Percentiles rank a stretch among this genome's conserved stretches.
phyloP scores from a whole-genome alignment of 805 yeast genomes.

The Suhomyces sp. region DNA sequence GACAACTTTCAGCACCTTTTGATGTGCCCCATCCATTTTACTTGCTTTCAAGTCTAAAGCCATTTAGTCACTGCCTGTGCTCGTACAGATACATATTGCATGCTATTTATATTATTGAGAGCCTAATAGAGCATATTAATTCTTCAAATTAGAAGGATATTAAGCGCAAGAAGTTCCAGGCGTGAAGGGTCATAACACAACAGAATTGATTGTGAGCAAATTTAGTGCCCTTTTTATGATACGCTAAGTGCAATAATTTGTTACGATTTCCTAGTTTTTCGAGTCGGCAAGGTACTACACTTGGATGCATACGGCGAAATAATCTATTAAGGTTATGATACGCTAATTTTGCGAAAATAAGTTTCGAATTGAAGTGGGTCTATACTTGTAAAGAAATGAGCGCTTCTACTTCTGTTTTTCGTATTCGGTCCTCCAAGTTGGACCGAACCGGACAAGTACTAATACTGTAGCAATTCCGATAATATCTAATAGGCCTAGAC shows the following conservation, averaged over 20 bases:
- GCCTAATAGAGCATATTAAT: background rate
- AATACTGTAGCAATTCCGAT: slow-evolving; percentile 15
- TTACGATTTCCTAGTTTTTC: background rate
- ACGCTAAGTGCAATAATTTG: background rate
- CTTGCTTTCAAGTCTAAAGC: background rate
- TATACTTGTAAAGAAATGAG: background rate
- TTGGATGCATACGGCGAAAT: background rate
- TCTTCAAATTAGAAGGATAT: background rate
- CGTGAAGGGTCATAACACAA: background rate
- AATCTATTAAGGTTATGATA: background rate
- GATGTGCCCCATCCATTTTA: background rate
- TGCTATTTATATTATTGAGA: background rate
- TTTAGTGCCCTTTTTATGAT: background rate
- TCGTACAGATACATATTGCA: background rate
- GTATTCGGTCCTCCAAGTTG: slow-evolving; percentile 21
- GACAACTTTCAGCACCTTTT: background rate
- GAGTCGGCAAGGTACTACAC: background rate
- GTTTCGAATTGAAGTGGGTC: background rate
- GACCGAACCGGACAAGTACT: slow-evolving; percentile 19
- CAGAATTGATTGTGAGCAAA: background rate
- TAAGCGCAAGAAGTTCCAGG: background rate
- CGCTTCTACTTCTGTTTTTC: background rate
- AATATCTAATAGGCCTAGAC: slow-evolving; percentile 36
- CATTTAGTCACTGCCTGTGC: background rate
- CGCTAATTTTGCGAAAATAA: background rate